Conservation (phyloP, 2,329 filamentous ascomycete genomes). For the Neofusicoccum sp. region DNA sequence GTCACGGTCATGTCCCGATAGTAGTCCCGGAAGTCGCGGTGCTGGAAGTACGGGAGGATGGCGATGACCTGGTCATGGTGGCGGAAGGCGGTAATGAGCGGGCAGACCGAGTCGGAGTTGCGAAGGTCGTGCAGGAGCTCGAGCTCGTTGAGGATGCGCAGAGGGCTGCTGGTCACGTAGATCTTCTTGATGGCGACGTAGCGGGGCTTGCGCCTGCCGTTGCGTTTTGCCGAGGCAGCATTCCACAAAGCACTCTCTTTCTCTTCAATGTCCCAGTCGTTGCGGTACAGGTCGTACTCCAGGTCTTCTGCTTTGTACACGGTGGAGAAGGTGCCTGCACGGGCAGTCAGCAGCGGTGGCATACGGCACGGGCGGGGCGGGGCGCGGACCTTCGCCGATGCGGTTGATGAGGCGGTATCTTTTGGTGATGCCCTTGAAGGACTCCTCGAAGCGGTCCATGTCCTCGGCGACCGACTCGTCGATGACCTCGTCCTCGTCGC, state of each 20-base stretch:
- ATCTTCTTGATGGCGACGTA: constrained; percentile 99
- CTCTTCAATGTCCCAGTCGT: constrained; percentile 79
- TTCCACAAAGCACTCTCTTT: constrained; percentile 67
- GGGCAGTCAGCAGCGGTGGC: not conserved
- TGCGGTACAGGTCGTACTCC: constrained; percentile 78
- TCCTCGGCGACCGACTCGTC: constrained; percentile 69
- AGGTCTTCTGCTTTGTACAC: constrained; percentile 98
- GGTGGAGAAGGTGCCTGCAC: constrained; percentile 89
- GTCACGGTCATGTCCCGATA: constrained; percentile 85
- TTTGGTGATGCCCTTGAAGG: constrained; percentile 80
- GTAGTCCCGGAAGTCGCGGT: constrained; percentile 92
- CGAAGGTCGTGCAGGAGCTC: constrained; percentile 88
- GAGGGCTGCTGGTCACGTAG: constrained; percentile 94
- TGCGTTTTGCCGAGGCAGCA: constrained; percentile 68
- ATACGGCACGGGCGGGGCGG: not conserved
- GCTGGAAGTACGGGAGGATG: constrained; percentile 91
- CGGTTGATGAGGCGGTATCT: constrained; percentile 91
- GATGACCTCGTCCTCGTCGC: constrained; percentile 57
- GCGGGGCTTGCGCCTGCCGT: constrained; percentile 56
- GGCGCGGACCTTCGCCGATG: constrained; percentile 81
- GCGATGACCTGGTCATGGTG: constrained; percentile 93
- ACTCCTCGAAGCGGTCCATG: constrained; percentile 80
- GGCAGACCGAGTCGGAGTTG: constrained; percentile 82
- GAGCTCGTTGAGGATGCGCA: constrained; percentile 93
- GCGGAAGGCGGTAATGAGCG: constrained; percentile 95